phyloP scores from a whole-genome alignment of 148 eudicot species.

The Tetragonia tetragonoides region DNA sequence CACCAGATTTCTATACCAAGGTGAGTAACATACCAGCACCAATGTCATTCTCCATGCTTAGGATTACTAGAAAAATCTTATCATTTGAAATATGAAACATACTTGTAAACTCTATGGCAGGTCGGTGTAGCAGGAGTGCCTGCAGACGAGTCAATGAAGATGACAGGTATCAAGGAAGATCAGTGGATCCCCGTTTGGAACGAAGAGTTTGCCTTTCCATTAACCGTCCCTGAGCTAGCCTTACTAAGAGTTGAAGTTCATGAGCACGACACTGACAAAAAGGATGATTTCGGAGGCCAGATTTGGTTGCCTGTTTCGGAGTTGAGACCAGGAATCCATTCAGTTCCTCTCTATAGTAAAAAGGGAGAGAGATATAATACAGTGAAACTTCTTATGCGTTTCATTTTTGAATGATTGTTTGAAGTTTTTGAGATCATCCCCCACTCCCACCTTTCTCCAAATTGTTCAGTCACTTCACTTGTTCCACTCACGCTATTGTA shows the following conservation, averaged over 20 bases:
- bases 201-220: conserved; percentile 50
- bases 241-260: conserved; percentile 50
- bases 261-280: conserved; percentile 51
- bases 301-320: conserved; percentile 60
- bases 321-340: conserved; percentile 44
- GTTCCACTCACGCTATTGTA: no score
- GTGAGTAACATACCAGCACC: conserved; percentile 16
- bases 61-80: background rate
- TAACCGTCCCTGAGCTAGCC: conserved; percentile 60
- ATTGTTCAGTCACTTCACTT: no score
- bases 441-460: no score
- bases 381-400: conserved; percentile 53
- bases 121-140: conserved; percentile 48
- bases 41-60: background rate
- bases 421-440: no score
- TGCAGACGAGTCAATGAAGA: conserved; percentile 37
- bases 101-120: conserved; percentile 4
- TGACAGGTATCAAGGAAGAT: conserved; percentile 48
- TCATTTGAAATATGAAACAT: conserved; percentile 26
- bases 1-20: conserved; percentile 65
- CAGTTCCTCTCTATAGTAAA: conserved; percentile 44
- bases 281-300: conserved; percentile 60
- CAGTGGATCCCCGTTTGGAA: conserved; percentile 67
- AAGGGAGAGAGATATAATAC: conserved; percentile 43
- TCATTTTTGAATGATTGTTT: conserved; percentile 26